phyloP scores from a whole-genome alignment of 257 asterid genomes.

The Misopates orontium region DNA sequence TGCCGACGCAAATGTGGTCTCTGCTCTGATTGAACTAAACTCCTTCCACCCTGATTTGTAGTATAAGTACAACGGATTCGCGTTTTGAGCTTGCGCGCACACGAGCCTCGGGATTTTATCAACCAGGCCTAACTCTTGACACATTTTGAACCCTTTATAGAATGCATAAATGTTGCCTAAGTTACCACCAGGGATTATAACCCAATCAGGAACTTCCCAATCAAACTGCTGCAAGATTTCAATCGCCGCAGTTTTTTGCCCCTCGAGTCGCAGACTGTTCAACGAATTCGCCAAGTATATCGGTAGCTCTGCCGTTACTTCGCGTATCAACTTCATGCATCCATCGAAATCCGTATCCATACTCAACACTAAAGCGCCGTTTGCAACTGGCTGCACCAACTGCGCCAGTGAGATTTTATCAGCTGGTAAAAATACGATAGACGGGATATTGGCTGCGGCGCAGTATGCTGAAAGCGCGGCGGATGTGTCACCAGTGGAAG shows the following conservation, averaged over 20 bases:
- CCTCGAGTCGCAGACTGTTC: background rate
- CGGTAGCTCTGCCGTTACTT: background rate
- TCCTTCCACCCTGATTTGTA: constrained; percentile 80
- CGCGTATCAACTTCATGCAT: background rate
- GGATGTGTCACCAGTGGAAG: constrained; percentile 68
- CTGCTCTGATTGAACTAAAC: constrained; percentile 68
- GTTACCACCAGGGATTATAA: background rate
- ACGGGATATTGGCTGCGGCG: constrained; percentile 79
- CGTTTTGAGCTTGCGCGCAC: constrained; percentile 41
- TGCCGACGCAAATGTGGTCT: constrained; percentile 81
- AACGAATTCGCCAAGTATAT: constrained; percentile 4
- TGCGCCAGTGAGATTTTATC: constrained; percentile 73
- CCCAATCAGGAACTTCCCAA: constrained; percentile 5
- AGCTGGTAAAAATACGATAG: constrained; percentile 75
- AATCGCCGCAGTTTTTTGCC: constrained; percentile 1
- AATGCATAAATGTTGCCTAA: background rate
- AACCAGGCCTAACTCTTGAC: background rate
- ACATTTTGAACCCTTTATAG: constrained; percentile 7
- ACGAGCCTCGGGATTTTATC: background rate
- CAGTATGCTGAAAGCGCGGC: constrained; percentile 81
- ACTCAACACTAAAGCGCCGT: constrained; percentile 86
- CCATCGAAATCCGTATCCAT: constrained; percentile 54
- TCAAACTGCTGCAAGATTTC: constrained; percentile 6
- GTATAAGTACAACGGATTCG: constrained; percentile 71
- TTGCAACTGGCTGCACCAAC: constrained; percentile 81